These are phyloP conservation scores for Didymella lethalis DNA, from an alignment of 2,329 filamentous ascomycete genomes.

Conservation along the genomic window DNA sequence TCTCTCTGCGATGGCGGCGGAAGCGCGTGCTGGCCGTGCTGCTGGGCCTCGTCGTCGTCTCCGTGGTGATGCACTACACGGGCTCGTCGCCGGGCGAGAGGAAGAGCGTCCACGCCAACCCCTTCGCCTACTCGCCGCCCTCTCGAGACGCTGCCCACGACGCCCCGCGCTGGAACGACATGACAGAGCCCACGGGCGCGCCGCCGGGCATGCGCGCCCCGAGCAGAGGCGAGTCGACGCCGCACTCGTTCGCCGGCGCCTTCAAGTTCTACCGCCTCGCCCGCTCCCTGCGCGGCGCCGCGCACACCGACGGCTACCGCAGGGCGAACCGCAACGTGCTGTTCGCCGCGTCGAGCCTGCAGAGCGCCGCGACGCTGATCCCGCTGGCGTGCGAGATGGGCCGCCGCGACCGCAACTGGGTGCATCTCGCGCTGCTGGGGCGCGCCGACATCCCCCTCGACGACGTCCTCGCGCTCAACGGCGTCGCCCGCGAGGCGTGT, in stretches of 20 bases:
- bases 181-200: conserved; percentile 36
- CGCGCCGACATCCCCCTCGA: conserved; percentile 73
- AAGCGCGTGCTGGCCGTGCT: conserved; percentile 56
- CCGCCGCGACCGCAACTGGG: conserved; percentile 69
- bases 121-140: conserved; percentile 2
- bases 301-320: conserved; percentile 61
- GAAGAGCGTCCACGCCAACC: not conserved
- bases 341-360: conserved; percentile 78
- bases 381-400: conserved; percentile 91
- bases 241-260: conserved; percentile 68
- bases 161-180: conserved; percentile 22
- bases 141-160: conserved; percentile 7
- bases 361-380: conserved; percentile 75
- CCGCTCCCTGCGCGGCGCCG: conserved; percentile 67
- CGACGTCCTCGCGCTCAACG: conserved; percentile 78
- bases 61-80: conserved; percentile 65
- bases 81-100: not conserved
- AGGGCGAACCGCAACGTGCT: conserved; percentile 73
- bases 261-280: conserved; percentile 74
- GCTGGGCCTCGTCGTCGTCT: conserved; percentile 60
- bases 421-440: conserved; percentile 84
- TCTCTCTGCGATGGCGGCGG: conserved; percentile 54
- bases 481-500: conserved; percentile 73
- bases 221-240: conserved; percentile 24
- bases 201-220: conserved; percentile 37